Base-by-base conservation (phyloP, 805 yeast genomes). In the Teunomyces lycoperdinae region DNA sequence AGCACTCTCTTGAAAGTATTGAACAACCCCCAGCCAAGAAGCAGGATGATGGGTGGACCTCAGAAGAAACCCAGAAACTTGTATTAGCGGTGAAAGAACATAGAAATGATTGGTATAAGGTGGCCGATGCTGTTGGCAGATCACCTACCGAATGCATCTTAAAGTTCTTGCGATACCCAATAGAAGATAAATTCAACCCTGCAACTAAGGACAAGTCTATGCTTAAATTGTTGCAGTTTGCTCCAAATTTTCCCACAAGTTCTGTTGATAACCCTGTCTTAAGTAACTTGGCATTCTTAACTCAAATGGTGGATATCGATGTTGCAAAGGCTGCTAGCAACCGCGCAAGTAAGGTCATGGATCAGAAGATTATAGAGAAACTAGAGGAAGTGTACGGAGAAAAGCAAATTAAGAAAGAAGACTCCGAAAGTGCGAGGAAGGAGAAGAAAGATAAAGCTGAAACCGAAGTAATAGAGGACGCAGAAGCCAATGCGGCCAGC, bases 211-310 rank as follows among this genome's bases (percentile, higher is more conserved):
- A 55, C 34, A 52, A 52, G n/a, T 70, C 72, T 9, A 74, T 78
- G 31, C 63, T 86, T 14, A 91, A 94, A 0, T 87, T 96, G 10
- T 75, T 91, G 53, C 87, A 84, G 61, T 89, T 79, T 64, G 84
- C 92, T 4, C 85, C 95, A 3, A 86, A 89, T 63, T 76, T 92
- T 44, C 96, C 98, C 10, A 85, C 88, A 43, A 81, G 89, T 32
- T 80, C 89, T 39, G 81, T 85, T 27, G 98, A 94, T 57, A 94
- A 94, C 65, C 99, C 99, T 2, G 90, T 94, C 3, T 77, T 94
- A 71, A 85, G 96, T 32, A 92, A 96, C n/a, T 78, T 94, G 52
- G 85, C 96, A 10, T 94, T 91, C 66, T 73, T 94, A 67, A 83
- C 91, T 0, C 84, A 89, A 33, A 68, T 91, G 43, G 95, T 90